phyloP scores from a whole-genome alignment of 148 eudicot species.

The Persicaria maculosa region DNA sequence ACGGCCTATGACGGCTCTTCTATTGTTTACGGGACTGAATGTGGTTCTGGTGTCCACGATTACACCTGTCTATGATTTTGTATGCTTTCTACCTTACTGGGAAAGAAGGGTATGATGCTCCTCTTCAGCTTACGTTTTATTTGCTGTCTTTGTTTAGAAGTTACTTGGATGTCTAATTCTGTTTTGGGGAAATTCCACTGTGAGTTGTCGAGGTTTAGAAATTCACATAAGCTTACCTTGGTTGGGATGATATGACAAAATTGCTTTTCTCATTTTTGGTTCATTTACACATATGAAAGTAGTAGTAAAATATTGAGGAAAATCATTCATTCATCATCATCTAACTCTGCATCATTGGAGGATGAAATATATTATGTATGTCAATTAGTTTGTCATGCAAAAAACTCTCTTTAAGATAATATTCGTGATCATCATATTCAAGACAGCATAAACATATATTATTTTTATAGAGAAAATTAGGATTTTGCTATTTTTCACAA shows the following conservation, averaged over 20 bases:
- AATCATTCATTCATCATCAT: not conserved
- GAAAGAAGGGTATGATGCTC: conserved; percentile 73
- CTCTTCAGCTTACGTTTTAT: not conserved
- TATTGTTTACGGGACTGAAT: conserved; percentile 82
- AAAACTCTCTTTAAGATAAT: not conserved
- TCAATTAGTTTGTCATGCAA: not conserved
- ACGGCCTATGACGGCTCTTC: conserved; percentile 74
- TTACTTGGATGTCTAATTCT: not conserved
- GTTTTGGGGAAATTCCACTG: too few relatives aligned
- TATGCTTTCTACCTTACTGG: conserved; percentile 87
- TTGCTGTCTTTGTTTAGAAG: not conserved
- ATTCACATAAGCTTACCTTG: not conserved
- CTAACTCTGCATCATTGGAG: too few relatives aligned
- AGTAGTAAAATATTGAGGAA: not conserved
- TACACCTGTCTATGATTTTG: conserved; percentile 78
- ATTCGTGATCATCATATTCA: not conserved
- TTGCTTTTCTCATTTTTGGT: not conserved
- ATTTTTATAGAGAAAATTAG: too few relatives aligned
- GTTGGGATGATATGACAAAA: not conserved
- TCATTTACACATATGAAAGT: not conserved
- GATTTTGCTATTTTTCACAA: not conserved
- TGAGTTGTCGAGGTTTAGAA: too few relatives aligned
- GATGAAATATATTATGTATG: too few relatives aligned
- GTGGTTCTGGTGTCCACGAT: conserved; percentile 61
- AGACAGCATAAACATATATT: not conserved